phyloP scores from a whole-genome alignment of 2,329 filamentous ascomycete genomes.

The Xylaria digitata region DNA sequence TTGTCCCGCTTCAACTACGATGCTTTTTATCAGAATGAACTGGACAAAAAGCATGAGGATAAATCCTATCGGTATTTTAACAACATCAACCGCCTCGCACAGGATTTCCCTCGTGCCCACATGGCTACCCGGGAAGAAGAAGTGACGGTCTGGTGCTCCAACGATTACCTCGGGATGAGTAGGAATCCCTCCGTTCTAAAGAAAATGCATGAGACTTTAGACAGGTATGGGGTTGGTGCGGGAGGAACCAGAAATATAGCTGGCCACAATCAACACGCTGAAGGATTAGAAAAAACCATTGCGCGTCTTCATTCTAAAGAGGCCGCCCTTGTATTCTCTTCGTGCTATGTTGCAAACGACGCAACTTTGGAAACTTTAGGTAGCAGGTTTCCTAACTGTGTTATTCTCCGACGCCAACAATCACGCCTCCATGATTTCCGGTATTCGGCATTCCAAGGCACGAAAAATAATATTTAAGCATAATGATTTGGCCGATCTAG shows the following conservation, averaged over 20 bases:
- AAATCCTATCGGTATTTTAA: conserved; percentile 99
- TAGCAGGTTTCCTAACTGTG: conserved; percentile 92
- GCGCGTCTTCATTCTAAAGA: conserved; percentile 93
- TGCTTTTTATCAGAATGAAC: conserved; percentile 83
- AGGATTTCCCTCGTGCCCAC: conserved; percentile 95
- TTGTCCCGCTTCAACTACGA: conserved; percentile 87
- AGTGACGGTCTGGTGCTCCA: conserved; percentile 98
- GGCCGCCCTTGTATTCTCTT: conserved; percentile 91
- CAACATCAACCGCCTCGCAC: conserved; percentile 98
- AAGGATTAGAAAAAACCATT: conserved; percentile 82
- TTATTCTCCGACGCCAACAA: conserved; percentile 98
- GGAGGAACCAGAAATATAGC: conserved; percentile 98
- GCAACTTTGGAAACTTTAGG: conserved; percentile 94
- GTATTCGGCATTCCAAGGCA: conserved; percentile 94
- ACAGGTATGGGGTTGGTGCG: conserved; percentile 93
- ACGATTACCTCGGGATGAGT: conserved; percentile 98
- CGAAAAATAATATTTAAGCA: conserved; percentile 99
- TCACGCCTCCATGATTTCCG: conserved; percentile 99
- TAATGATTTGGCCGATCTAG: conserved; percentile 90
- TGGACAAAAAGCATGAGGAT: conserved; percentile 99
- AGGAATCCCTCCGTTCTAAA: conserved; percentile 86
- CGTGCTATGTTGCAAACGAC: conserved; percentile 98
- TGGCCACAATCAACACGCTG: conserved; percentile 94
- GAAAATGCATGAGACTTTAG: conserved; percentile 92
- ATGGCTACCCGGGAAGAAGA: conserved; percentile 79